Evolutionary conservation across 441 rosid genomes (phyloP).

Genomic region (Metrosideros polymorpha): DNA sequence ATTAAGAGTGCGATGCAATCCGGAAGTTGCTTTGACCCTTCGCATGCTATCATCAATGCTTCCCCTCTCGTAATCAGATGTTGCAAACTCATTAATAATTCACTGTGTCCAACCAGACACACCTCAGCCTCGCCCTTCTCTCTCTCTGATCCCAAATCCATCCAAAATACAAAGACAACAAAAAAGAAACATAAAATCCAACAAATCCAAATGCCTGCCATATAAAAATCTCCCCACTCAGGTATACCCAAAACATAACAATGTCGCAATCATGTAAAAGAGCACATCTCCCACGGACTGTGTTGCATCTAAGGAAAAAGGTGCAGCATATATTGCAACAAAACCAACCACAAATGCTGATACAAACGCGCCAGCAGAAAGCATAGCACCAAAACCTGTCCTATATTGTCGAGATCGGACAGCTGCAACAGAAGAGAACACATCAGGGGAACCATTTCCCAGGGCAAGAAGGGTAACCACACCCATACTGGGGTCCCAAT

Average conservation of each 20-base stretch:
- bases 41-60: conserved; percentile 11
- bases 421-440: conserved; percentile 82
- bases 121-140: conserved; percentile 1
- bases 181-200: conserved; percentile 76
- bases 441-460: conserved; percentile 95
- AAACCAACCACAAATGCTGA: conserved; percentile 91
- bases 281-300: conserved; percentile 73
- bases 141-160: conserved; percentile 46
- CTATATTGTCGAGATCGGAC: conserved; percentile 72
- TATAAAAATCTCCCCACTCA: conserved; percentile 91
- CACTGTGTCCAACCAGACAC: not conserved
- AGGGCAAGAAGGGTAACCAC: conserved; percentile 90
- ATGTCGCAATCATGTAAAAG: conserved; percentile 63
- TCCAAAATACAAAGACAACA: conserved; percentile 93
- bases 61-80: conserved; percentile 1
- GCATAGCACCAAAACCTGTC: conserved; percentile 86
- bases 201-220: conserved; percentile 94
- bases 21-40: conserved; percentile 9
- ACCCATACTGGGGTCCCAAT: conserved; percentile 80
- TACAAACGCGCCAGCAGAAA: conserved; percentile 88
- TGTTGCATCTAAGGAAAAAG: conserved; percentile 64
- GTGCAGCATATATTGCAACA: conserved; percentile 85
- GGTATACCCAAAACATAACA: conserved; percentile 70
- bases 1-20: not conserved
- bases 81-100: not conserved